Conservation (phyloP, 306 rosid genomes). For the Rubus parviflorus region DNA sequence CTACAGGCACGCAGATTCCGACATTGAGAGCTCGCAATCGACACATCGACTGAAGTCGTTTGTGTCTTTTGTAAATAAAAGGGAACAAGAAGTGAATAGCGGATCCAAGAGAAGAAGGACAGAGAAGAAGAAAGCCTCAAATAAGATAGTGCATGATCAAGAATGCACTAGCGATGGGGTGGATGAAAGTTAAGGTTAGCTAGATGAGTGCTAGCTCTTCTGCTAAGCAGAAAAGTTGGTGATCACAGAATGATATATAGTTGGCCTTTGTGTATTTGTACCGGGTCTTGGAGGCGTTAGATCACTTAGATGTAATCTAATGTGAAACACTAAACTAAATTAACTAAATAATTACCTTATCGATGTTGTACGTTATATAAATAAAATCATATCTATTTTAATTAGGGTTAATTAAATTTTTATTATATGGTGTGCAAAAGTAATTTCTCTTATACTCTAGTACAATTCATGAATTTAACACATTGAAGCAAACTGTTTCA, state of each 20-base stretch:
- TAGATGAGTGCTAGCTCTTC: neutral
- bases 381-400: too few relatives aligned
- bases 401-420: too few relatives aligned
- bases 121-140: constrained; percentile 20
- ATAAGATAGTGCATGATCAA: constrained; percentile 3
- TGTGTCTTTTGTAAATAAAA: constrained; percentile 17
- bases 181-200: neutral
- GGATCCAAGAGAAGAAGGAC: constrained; percentile 20
- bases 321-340: neutral
- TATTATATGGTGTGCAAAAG: too few relatives aligned
- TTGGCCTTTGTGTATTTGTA: too few relatives aligned
- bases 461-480: too few relatives aligned
- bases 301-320: neutral
- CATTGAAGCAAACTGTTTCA: too few relatives aligned
- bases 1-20: neutral
- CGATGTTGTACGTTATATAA: too few relatives aligned
- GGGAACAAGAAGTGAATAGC: constrained; percentile 12
- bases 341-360: too few relatives aligned
- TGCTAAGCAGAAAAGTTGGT: neutral
- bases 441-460: too few relatives aligned
- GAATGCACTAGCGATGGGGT: constrained; percentile 3
- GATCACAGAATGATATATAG: too few relatives aligned
- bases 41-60: constrained; percentile 3
- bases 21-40: neutral
- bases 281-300: too few relatives aligned